Evolutionary conservation across 2,329 filamentous ascomycete species (phyloP).

Genomic region (Aspergillus vadensis): DNA sequence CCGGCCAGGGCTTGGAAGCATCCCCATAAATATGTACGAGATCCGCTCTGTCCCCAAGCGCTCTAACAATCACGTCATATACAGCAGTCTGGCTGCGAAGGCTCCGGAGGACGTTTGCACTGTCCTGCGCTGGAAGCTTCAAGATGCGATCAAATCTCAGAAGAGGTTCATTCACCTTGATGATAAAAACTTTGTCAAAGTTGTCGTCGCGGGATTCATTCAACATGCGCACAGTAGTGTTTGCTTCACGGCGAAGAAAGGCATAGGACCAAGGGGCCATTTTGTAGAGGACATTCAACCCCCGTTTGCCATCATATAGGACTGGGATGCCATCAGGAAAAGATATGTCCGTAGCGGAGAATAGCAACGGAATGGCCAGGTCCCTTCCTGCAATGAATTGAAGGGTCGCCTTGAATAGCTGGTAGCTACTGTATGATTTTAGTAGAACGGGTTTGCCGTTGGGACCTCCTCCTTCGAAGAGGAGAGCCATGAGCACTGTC

Average conservation of each 20-base stretch:
- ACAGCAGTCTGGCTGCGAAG: slow-evolving; percentile 46
- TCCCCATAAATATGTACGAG: slow-evolving; percentile 63
- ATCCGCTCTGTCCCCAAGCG: slow-evolving; percentile 72
- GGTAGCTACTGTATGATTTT: slow-evolving; percentile 80
- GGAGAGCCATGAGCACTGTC: slow-evolving; percentile 74
- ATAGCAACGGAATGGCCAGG: slow-evolving; percentile 66
- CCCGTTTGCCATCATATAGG: slow-evolving; percentile 73
- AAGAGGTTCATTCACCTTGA: slow-evolving; percentile 54
- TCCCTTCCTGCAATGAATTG: slow-evolving; percentile 80
- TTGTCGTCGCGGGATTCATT: slow-evolving; percentile 74
- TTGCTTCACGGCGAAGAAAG: slow-evolving; percentile 72
- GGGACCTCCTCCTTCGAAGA: slow-evolving; percentile 75
- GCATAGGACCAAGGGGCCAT: slow-evolving; percentile 84
- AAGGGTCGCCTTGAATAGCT: slow-evolving; percentile 91
- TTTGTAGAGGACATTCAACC: slow-evolving; percentile 84
- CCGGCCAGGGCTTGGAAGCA: slow-evolving; percentile 48
- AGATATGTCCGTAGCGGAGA: slow-evolving; percentile 31
- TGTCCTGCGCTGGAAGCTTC: slow-evolving; percentile 33
- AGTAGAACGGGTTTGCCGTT: slow-evolving; percentile 73
- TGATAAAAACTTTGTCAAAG: slow-evolving; percentile 83
- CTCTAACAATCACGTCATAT: slow-evolving; percentile 66
- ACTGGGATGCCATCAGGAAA: slow-evolving; percentile 61
- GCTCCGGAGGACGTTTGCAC: slow-evolving; percentile 29
- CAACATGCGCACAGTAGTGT: slow-evolving; percentile 71
- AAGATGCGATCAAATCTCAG: slow-evolving; percentile 59